These are phyloP conservation scores for Fusarium tanahbumbuense DNA, from an alignment of 2,329 filamentous ascomycete species.

Conservation along the genomic window DNA sequence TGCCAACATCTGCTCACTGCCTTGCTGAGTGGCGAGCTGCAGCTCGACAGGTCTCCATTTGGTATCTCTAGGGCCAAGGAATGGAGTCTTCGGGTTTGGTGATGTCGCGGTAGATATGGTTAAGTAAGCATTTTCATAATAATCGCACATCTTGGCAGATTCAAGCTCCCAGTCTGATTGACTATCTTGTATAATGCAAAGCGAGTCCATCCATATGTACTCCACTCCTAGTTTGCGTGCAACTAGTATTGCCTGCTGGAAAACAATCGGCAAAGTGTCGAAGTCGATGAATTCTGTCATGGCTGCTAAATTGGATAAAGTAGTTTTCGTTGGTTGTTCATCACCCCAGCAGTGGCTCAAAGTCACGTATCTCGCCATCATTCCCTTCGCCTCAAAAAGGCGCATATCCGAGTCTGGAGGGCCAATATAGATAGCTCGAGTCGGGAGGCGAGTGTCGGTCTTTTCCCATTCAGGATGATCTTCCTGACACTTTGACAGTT, in stretches of 20 bases:
- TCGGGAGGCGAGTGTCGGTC: accelerated
- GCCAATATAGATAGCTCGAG: accelerated
- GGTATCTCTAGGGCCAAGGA: not conserved
- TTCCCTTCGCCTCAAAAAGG: accelerated
- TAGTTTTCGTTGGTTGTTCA: not conserved
- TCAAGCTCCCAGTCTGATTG: not conserved
- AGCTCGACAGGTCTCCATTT: not conserved
- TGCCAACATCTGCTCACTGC: not conserved
- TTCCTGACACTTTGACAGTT: not conserved
- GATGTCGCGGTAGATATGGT: not conserved
- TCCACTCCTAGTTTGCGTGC: not conserved
- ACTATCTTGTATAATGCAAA: not conserved
- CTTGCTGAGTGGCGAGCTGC: accelerated
- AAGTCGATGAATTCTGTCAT: accelerated
- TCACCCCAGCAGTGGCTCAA: not conserved
- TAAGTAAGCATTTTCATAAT: not conserved
- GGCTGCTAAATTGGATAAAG: accelerated
- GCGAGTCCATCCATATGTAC: not conserved
- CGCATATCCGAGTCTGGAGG: accelerated
- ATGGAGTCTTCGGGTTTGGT: not conserved
- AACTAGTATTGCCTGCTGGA: not conserved
- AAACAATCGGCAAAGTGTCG: not conserved
- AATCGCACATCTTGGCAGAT: not conserved
- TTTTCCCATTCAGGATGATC: accelerated
- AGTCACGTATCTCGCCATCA: not conserved